Base-by-base conservation (phyloP, 164 flowering plant genomes). In the Sedum album region DNA sequence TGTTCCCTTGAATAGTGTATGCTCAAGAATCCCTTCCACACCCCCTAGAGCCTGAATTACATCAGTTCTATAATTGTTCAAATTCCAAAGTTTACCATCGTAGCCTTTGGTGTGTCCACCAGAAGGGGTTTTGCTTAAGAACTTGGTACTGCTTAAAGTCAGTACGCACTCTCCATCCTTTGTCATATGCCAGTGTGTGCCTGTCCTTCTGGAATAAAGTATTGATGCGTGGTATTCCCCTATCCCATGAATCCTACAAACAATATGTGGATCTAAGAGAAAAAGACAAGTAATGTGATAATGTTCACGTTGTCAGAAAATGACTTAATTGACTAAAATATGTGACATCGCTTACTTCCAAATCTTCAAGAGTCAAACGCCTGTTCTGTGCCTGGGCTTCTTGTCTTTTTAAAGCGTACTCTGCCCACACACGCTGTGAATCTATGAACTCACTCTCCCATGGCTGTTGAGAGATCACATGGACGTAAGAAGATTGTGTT, bases 91-190 rank as follows among this genome's bases (percentile, higher is more conserved):
- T 76, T 95, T 95, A 15, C 99, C 99, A 82, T 95, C 99, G 82
- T 95, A n/a, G 99, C 72, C 99, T 76, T 77, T 95, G 99, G 77
- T 95, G 99, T 20, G 99, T 95, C 99, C 99, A 95, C 99, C 99
- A 95, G 79, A 95, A 95, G 21, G 99, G 99, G 49, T 92, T 95
- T 70, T 95, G 99, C 73, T 95, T 95, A 69, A 95, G 72, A 53
- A 95, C 99, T 74, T 95, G 99, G 74, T 92, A 95, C 78, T 95
- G 99, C 78, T 95, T 95, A 66, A 95, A 95, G 72, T 95, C 99
- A 55, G 99, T 95, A 1, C 99, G 89, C 60, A 95, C 99, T 70
- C 99, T 88, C 99, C 99, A 95, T n/a, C 99, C 98, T 76, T 95
- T 95, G 75, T 95, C 99, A 85, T 95, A 95, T 9, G 99, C 99